Percentiles rank a stretch among this genome's conserved stretches.
Conservation (phyloP, 805 yeast species). For the Priceomyces haplophilus region DNA sequence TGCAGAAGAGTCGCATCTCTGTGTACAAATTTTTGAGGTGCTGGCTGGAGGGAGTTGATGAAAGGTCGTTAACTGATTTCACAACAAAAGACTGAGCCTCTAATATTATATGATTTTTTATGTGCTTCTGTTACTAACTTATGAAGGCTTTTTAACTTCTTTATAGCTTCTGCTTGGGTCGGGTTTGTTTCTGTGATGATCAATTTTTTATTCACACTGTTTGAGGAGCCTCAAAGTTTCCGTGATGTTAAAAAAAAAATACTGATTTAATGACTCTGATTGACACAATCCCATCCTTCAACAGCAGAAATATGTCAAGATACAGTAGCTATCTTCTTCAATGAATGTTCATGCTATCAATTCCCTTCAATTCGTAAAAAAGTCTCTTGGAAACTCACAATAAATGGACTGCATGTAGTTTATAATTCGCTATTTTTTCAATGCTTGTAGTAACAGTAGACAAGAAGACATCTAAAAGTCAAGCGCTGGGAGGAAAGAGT, state of each 20-base stretch:
- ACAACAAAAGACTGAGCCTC: background rate
- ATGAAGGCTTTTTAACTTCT: constrained; percentile 17
- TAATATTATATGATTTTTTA: background rate
- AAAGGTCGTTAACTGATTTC: constrained; percentile 42
- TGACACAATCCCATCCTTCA: constrained; percentile 1
- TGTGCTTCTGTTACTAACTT: constrained; percentile 1
- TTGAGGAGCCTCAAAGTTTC: constrained; percentile 35
- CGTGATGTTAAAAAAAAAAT: constrained; percentile 36
- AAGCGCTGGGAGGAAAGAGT: background rate
- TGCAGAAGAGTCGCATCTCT: constrained; percentile 45
- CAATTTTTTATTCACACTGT: constrained; percentile 45
- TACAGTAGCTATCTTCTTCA: background rate
- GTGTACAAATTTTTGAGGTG: constrained; percentile 46
- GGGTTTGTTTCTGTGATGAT: constrained; percentile 36
- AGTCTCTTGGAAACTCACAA: background rate
- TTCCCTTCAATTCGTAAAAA: too few species aligned
- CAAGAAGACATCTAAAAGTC: too few species aligned
- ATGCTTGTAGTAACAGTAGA: too few species aligned
- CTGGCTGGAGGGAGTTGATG: constrained; percentile 43
- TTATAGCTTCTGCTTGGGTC: constrained; percentile 10
- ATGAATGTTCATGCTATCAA: too few species aligned
- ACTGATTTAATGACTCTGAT: constrained; percentile 51
- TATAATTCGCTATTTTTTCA: background rate
- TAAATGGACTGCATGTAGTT: constrained; percentile 1
- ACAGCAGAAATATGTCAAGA: background rate